Evolutionary conservation across 2,329 filamentous ascomycete genomes (phyloP), one percentile per base, ranked within the genome.

Genomic region (Phialophora expanda): DNA sequence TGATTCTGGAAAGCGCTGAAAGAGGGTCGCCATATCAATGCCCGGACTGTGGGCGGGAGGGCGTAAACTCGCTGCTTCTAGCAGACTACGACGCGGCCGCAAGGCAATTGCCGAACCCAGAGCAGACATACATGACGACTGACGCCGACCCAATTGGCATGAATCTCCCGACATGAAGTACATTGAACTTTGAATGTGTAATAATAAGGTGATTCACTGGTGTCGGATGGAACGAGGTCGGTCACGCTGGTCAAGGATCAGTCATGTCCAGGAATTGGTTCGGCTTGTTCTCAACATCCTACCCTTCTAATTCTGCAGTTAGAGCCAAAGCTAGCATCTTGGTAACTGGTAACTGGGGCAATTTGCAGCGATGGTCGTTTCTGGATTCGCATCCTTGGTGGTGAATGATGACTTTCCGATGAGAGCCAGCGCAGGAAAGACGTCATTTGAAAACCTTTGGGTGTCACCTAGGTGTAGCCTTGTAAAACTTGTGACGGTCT

Each of bases 151-250:
- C 87, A 89, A 73, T 97, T 99, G 11, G 90, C 86, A 77, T 99
- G 93, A 1, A 85, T 89, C 78, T 99, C 95, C 67, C 93, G 89
- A 79, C 95, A 99, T 62, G 93, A 97, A n/a, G 92, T 97, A 81
- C 95, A 99, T 83, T 97, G 92, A 41, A 99, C 94, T 76, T 91
- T 95, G 86, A 99, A 98, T 58, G 92, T 97, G 82, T 97, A 99
- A 85, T 90, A 96, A 82, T 97, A 99, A 3, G 93, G 92, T 66
- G 85, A 86, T 20, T 91, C 91, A 73, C 89, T 82, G 6, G 89
- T 92, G 78, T 99, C 95, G 72, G 89, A 84, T 7, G 95, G 95
- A 64, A 89, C 89, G 72, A 99, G 87, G 74, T 95, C 90, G 66
- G 93, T 97, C 66, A 99, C 93, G 54, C 95, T 98, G 74, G 66